phyloP scores from a whole-genome alignment of 352 stramenopile genomes.

The Pythium dissotocum region DNA sequence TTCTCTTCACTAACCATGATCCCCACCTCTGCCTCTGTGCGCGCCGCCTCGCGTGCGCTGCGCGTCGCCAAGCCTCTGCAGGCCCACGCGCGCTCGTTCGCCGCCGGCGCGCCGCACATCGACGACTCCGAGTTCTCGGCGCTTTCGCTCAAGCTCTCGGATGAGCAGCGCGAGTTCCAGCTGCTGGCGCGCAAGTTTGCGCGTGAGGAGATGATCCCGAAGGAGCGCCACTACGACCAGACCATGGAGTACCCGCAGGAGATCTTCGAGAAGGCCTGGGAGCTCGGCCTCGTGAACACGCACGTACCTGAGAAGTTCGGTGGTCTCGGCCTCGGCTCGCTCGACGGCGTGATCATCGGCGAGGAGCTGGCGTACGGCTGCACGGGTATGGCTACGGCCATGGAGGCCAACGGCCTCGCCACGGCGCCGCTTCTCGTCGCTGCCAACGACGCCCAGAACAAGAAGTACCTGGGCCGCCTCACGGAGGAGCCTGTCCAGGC shows the following conservation, averaged over 20 bases:
- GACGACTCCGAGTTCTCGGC: constrained; percentile 50
- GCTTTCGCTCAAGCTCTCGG: constrained; percentile 84
- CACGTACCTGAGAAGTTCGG: constrained; percentile 88
- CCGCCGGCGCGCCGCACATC: constrained; percentile 36
- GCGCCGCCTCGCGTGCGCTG: constrained; percentile 17
- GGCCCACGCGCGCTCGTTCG: constrained; percentile 40
- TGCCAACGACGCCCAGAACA: constrained; percentile 77
- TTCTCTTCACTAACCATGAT: constrained; percentile 6
- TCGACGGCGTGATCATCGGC: constrained; percentile 86
- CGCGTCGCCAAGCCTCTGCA: not conserved
- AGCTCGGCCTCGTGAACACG: constrained; percentile 87
- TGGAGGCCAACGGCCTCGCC: constrained; percentile 87
- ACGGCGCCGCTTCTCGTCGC: constrained; percentile 84
- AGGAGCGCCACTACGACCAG: constrained; percentile 80
- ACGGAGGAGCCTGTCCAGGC: constrained; percentile 82
- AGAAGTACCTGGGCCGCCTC: constrained; percentile 86
- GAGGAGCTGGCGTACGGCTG: constrained; percentile 92
- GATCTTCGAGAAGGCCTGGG: constrained; percentile 89
- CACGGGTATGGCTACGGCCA: constrained; percentile 90
- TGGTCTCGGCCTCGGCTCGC: constrained; percentile 70
- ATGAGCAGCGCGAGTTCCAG: constrained; percentile 89
- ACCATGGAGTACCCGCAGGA: constrained; percentile 87
- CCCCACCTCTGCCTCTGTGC: constrained; percentile 6
- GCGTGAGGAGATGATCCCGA: constrained; percentile 89
- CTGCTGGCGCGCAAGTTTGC: constrained; percentile 87